phyloP scores from a whole-genome alignment of 257 asterid genomes.

The Agastache rugosa region DNA sequence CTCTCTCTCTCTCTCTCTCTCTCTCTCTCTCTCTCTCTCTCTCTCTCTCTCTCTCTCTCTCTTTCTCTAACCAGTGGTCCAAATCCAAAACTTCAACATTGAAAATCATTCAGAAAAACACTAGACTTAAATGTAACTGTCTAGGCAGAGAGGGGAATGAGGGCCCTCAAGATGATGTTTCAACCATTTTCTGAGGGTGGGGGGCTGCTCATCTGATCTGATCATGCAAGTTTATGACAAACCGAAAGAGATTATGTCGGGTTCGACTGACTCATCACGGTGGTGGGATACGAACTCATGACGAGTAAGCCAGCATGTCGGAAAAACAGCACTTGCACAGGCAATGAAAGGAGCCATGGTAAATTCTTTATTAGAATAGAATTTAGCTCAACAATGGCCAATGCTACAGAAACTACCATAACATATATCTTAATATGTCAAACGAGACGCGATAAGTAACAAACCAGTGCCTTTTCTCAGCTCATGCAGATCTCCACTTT shows the following conservation, averaged over 20 bases:
- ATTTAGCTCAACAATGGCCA: neutral
- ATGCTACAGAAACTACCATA: neutral
- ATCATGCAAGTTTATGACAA: neutral
- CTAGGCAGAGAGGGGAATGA: conserved; percentile 4
- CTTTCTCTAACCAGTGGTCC: conserved; percentile 10
- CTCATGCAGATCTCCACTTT: conserved; percentile 60
- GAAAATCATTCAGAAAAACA: neutral
- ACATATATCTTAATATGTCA: neutral
- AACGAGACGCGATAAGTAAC: neutral
- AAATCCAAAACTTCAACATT: neutral
- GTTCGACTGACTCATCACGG: neutral
- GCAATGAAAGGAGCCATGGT: neutral
- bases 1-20: conserved; percentile 1
- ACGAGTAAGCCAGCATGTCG: neutral
- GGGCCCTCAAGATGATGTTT: conserved; percentile 15
- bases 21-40: neutral
- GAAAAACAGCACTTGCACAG: neutral
- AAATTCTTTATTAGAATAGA: neutral
- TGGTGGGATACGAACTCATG: neutral
- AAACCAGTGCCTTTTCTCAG: conserved; percentile 14
- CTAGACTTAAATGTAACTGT: conserved; percentile 13
- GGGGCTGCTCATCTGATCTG: conserved; percentile 24
- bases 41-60: neutral
- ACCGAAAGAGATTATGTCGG: neutral
- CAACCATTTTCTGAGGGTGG: conserved; percentile 6